Base-by-base conservation (phyloP, 345 rosid genomes). In the Syzygium jambos region DNA sequence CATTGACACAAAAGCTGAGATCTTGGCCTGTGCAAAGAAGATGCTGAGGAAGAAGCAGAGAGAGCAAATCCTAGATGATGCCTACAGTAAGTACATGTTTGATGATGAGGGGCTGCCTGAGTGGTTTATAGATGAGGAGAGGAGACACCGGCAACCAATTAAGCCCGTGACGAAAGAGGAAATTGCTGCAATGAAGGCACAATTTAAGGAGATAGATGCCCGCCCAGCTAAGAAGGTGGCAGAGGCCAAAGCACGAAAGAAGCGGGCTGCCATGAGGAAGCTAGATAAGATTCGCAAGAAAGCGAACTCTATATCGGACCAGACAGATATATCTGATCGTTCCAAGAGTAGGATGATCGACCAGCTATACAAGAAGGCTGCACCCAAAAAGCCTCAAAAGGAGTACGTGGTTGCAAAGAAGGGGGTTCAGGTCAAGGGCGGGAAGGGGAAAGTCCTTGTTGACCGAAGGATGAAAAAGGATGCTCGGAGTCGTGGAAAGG, bases 211-310 rank as follows among this genome's bases (percentile, higher is more conserved):
- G 89, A 96, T 98, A 51, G 91, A 98, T 86, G 97, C 98, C 51
- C 95, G 99, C 43, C 97, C 99, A 38, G 98, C 99, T 21, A 98
- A 98, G 96, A 98, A 98, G 87, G 99, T 98, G 86, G 98, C 96
- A 0, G 92, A 98, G 90, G 99, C 99, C 86, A 98, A 98, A 89
- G 98, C 97, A 46, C 86, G 99, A 87, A 96, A 96, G 96, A 98
- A 96, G 92, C 91, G 95, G 63, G 91, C 92, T 17, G 95, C 96
- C 14, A 87, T 87, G 92, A 94, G 92, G 90, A 98, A 93, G 88
- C 92, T 96, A 5, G 99, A 98, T 90, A 98, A 95, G 91, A 94
- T 95, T 43, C 95, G 95, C 43, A 96, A 95, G 95, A 96, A 96
- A 93, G 99, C 99, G 30, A 98, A 98, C 86, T 86, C 91, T 9